Percentiles rank a stretch among this genome's conserved stretches.
These are phyloP conservation scores for Rosa rugosa DNA, from an alignment of 306 rosid species.

Conservation along the genomic window DNA sequence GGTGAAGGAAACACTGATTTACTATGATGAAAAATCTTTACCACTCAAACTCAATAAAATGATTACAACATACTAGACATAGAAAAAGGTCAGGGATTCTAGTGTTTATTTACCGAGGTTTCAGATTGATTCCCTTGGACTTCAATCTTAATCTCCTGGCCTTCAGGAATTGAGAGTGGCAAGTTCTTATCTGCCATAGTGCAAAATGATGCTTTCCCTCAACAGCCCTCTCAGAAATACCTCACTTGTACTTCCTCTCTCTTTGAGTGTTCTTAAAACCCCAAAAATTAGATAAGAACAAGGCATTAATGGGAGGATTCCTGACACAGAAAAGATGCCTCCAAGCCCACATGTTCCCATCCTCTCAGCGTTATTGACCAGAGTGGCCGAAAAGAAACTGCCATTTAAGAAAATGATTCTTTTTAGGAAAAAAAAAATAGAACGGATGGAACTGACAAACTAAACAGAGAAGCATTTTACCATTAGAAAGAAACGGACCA, in stretches of 20 bases:
- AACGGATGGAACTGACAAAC: not conserved
- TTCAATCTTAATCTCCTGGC: constrained; percentile 14
- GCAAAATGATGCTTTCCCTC: not conserved
- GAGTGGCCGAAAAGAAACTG: constrained; percentile 1
- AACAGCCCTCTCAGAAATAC: not conserved
- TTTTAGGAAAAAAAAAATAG: not conserved
- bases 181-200: constrained; percentile 9
- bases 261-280: not conserved
- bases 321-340: constrained; percentile 9
- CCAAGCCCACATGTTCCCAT: constrained; percentile 6
- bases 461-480: no score
- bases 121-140: constrained; percentile 6
- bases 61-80: not conserved
- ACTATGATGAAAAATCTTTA: not conserved
- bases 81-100: not conserved
- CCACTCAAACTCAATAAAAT: not conserved
- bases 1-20: not conserved
- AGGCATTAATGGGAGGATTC: constrained; percentile 10
- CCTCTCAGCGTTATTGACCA: not conserved
- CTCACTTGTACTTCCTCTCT: not conserved
- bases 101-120: constrained; percentile 7
- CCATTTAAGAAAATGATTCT: not conserved
- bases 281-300: not conserved
- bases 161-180: not conserved
- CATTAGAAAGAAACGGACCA: not conserved